Percentiles rank a stretch among this genome's conserved stretches.
Evolutionary conservation across 164 flowering plant genomes (phyloP).

Genomic region (Nymphaea colorata): DNA sequence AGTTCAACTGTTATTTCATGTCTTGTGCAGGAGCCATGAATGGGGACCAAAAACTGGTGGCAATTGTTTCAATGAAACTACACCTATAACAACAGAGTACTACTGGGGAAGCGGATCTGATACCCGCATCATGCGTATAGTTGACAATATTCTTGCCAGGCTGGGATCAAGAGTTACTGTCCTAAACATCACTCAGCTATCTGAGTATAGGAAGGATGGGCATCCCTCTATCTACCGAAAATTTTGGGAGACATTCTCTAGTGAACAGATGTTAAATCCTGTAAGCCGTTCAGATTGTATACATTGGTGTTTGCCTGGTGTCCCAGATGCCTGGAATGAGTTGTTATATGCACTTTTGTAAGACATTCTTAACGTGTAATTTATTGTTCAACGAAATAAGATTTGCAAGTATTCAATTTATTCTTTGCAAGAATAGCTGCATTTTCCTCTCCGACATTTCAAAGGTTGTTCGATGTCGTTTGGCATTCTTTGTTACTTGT

Average conservation of each 20-base stretch:
- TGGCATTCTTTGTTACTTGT: background rate
- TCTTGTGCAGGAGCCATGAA: conserved; percentile 59
- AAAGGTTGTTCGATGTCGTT: background rate
- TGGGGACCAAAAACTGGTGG: conserved; percentile 80
- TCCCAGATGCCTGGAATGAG: conserved; percentile 95
- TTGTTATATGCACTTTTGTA: conserved; percentile 17
- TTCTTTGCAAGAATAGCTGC: background rate
- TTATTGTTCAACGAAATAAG: no score
- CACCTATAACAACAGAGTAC: conserved; percentile 39
- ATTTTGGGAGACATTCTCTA: conserved; percentile 75
- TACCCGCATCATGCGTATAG: conserved; percentile 70
- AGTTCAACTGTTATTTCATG: background rate
- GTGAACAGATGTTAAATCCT: conserved; percentile 62
- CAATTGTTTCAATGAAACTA: conserved; percentile 61
- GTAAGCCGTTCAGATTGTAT: conserved; percentile 78
- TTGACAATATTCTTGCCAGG: conserved; percentile 37
- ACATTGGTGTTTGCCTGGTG: conserved; percentile 99
- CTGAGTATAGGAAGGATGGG: conserved; percentile 89
- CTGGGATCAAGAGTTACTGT: conserved; percentile 52
- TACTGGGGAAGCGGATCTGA: conserved; percentile 96
- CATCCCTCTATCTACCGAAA: conserved; percentile 91
- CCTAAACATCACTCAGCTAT: conserved; percentile 87
- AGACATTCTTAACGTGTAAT: background rate
- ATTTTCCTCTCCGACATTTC: no score
- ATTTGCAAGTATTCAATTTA: no score